A percentile compares a stretch with the other conserved stretches of the same genome.
These are phyloP conservation scores for Papiliotrema terrestris DNA, from an alignment of 1,284 basidiomycete species.

Conservation along the genomic window DNA sequence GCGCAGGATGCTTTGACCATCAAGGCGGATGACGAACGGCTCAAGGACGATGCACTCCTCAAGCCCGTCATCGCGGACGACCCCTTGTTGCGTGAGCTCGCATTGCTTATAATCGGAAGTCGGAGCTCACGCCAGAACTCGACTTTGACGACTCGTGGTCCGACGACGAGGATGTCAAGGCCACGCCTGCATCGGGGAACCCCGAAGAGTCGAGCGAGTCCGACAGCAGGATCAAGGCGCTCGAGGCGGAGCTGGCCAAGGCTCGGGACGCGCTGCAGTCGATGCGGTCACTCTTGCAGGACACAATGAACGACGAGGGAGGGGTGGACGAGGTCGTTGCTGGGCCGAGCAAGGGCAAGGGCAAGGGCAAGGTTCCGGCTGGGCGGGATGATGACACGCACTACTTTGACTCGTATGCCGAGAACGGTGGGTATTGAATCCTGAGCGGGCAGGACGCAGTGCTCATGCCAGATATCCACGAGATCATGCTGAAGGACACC, in stretches of 20 bases:
- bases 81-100: constrained; percentile 72
- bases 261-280: constrained; percentile 28
- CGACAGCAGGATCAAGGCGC: constrained; percentile 44
- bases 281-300: constrained; percentile 32
- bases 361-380: constrained; percentile 33
- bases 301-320: constrained; percentile 21
- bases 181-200: constrained; percentile 14
- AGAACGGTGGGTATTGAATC: constrained; percentile 62
- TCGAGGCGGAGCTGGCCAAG: constrained; percentile 31
- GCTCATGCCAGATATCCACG: constrained; percentile 51
- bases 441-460: constrained; percentile 45
- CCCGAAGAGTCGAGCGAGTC: constrained; percentile 36
- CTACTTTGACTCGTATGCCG: constrained; percentile 92
- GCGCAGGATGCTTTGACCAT: constrained; percentile 52
- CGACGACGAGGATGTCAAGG: constrained; percentile 51
- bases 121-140: constrained; percentile 52
- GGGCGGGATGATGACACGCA: constrained; percentile 80
- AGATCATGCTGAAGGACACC: constrained; percentile 69
- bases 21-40: constrained; percentile 60
- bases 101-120: not conserved
- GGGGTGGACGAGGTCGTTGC: constrained; percentile 37
- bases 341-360: constrained; percentile 37
- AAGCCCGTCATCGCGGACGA: constrained; percentile 77
- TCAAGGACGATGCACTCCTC: constrained; percentile 71
- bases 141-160: constrained; percentile 66